Percentiles rank a stretch among this genome's conserved stretches.
phyloP scores from a whole-genome alignment of 176 grass and related monocot species.

The Puccinellia tenuiflora region DNA sequence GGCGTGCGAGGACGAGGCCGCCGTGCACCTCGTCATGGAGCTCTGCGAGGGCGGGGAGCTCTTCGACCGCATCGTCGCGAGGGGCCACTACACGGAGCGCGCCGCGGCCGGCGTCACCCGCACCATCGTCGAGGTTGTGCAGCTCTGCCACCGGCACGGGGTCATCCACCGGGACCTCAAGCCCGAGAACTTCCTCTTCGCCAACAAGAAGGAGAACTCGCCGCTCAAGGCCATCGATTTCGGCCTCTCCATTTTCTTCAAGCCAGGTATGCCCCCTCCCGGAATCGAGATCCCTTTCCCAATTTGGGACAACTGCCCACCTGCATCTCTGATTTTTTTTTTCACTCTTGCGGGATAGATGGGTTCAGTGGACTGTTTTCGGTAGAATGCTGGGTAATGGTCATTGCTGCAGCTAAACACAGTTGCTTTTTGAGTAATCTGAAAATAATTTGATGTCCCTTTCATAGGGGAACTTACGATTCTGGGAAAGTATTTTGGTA shows the following conservation, averaged over 20 bases:
- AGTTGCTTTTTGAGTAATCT: not conserved
- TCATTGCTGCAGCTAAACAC: not conserved
- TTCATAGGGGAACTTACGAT: not conserved
- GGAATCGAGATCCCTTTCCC: slow-evolving; percentile 31
- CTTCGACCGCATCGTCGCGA: slow-evolving; percentile 94
- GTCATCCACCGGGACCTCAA: slow-evolving; percentile 98
- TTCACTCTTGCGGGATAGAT: slow-evolving; percentile 1
- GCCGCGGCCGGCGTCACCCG: slow-evolving; percentile 66
- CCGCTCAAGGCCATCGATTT: slow-evolving; percentile 96
- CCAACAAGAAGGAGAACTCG: slow-evolving; percentile 97
- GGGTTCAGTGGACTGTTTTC: not conserved
- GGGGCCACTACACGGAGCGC: slow-evolving; percentile 94
- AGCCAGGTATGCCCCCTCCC: slow-evolving; percentile 48
- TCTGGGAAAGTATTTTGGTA: not conserved
- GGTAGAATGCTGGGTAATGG: not conserved
- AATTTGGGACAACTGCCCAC: slow-evolving; percentile 19
- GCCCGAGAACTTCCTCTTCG: slow-evolving; percentile 95
- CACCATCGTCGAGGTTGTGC: slow-evolving; percentile 96
- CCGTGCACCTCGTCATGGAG: slow-evolving; percentile 99
- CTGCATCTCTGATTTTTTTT: not conserved
- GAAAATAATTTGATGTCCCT: not conserved
- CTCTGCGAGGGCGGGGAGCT: slow-evolving; percentile 99
- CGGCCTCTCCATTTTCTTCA: slow-evolving; percentile 98
- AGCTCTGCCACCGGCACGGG: slow-evolving; percentile 93
- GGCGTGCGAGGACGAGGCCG: slow-evolving; percentile 91